phyloP scores from a whole-genome alignment of 345 rosid species.

The Toxicodendron radicans region DNA sequence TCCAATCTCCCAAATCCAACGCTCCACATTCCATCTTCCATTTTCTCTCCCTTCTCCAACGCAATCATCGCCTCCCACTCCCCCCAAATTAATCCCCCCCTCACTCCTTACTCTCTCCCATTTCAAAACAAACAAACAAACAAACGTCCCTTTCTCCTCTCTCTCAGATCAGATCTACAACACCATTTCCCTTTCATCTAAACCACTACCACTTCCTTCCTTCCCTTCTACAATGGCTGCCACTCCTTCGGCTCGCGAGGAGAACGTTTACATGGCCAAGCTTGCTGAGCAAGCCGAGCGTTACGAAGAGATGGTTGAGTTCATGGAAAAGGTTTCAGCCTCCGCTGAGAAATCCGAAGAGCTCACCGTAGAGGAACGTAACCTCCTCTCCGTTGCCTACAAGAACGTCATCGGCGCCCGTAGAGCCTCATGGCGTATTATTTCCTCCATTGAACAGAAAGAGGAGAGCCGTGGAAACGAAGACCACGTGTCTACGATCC shows the following conservation, averaged over 20 bases:
- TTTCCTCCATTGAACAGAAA: slow-evolving; percentile 88
- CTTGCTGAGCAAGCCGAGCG: slow-evolving; percentile 97
- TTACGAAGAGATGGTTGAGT: slow-evolving; percentile 94
- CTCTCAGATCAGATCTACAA: slow-evolving; percentile 9
- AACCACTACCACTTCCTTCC: slow-evolving; percentile 1
- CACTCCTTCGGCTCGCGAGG: slow-evolving; percentile 60
- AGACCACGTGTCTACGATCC: slow-evolving; percentile 74
- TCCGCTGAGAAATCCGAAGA: slow-evolving; percentile 53
- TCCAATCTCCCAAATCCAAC: slow-evolving; percentile 44
- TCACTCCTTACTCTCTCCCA: slow-evolving; percentile 16
- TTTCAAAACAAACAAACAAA: slow-evolving; percentile 12
- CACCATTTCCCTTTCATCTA: not conserved
- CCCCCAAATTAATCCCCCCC: slow-evolving; percentile 1
- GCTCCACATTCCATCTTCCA: slow-evolving; percentile 36
- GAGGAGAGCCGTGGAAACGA: slow-evolving; percentile 95
- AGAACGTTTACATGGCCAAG: slow-evolving; percentile 86
- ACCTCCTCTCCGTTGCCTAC: slow-evolving; percentile 95
- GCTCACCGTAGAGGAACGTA: slow-evolving; percentile 81
- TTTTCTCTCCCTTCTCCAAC: slow-evolving; percentile 36
- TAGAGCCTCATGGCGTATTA: slow-evolving; percentile 89
- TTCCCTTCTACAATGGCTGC: slow-evolving; percentile 49
- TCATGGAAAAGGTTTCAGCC: slow-evolving; percentile 81
- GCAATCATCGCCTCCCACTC: slow-evolving; percentile 54
- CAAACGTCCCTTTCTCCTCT: slow-evolving; percentile 13
- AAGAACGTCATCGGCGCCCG: slow-evolving; percentile 97